Evolutionary conservation across 2,329 filamentous ascomycete genomes (phyloP).

Genomic region (Xenosphaeropsis pyriputrescens): DNA sequence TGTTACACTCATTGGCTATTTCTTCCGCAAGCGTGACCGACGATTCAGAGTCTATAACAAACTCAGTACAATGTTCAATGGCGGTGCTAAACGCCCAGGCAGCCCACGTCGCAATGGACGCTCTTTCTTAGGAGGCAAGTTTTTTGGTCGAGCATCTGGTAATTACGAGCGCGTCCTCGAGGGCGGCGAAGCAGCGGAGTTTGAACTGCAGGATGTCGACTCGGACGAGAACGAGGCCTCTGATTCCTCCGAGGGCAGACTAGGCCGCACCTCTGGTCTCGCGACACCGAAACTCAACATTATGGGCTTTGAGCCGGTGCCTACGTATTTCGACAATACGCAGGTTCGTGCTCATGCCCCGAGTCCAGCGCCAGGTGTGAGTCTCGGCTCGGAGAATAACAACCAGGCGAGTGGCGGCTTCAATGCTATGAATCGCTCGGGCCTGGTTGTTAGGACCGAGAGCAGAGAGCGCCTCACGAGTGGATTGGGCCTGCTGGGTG

Average conservation of each 20-base stretch:
- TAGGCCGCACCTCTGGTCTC: slow-evolving; percentile 49
- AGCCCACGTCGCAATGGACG: slow-evolving; percentile 29
- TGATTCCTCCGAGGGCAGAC: slow-evolving; percentile 40
- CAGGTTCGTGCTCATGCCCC: not conserved
- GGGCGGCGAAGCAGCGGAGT: slow-evolving; percentile 57
- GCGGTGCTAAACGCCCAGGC: slow-evolving; percentile 25
- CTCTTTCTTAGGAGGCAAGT: slow-evolving; percentile 40
- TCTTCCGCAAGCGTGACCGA: slow-evolving; percentile 69
- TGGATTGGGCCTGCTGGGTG: slow-evolving; percentile 35
- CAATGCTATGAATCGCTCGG: slow-evolving; percentile 45
- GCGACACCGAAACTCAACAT: slow-evolving; percentile 48
- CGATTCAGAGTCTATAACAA: slow-evolving; percentile 45
- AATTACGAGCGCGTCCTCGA: slow-evolving; percentile 78
- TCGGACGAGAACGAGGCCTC: slow-evolving; percentile 50
- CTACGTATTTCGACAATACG: slow-evolving; percentile 13
- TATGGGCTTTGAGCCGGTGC: slow-evolving; percentile 28
- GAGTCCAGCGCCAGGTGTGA: slow-evolving; percentile 1
- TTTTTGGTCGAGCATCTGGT: slow-evolving; percentile 43
- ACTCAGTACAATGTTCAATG: slow-evolving; percentile 27
- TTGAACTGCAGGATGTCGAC: slow-evolving; percentile 60
- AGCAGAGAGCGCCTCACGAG: slow-evolving; percentile 64
- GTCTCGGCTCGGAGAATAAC: slow-evolving; percentile 6
- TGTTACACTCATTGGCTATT: slow-evolving; percentile 50
- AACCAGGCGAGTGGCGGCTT: slow-evolving; percentile 8
- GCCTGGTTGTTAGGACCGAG: slow-evolving; percentile 69